phyloP scores from a whole-genome alignment of 768 basidiomycete genomes.

The Phylloporus arenicola region DNA sequence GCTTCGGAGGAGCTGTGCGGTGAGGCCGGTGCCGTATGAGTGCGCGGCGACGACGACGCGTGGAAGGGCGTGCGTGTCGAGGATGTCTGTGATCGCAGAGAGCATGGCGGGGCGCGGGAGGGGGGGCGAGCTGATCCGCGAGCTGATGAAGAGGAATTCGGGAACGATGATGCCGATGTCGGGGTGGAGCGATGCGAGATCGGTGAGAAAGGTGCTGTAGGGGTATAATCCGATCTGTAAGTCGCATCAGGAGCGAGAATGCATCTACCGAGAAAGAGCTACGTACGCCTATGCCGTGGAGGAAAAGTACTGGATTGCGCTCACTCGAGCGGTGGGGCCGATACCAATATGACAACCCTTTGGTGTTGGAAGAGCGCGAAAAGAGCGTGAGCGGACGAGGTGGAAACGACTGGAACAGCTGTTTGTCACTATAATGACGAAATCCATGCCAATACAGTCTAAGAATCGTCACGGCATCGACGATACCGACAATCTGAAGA shows the following conservation, averaged over 20 bases:
- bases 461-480: slow-evolving; percentile 45
- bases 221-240: slow-evolving; percentile 57
- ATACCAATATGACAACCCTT: slow-evolving; percentile 42
- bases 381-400: slow-evolving; percentile 44
- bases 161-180: slow-evolving; percentile 55
- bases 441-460: slow-evolving; percentile 43
- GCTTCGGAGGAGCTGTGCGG: slow-evolving; percentile 47
- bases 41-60: slow-evolving; percentile 47
- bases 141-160: slow-evolving; percentile 56
- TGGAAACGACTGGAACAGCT: slow-evolving; percentile 45
- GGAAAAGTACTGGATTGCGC: slow-evolving; percentile 53
- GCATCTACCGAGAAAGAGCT: background rate
- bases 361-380: slow-evolving; percentile 35
- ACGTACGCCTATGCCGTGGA: slow-evolving; percentile 66
- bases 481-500: slow-evolving; percentile 45
- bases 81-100: slow-evolving; percentile 38
- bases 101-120: slow-evolving; percentile 39
- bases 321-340: slow-evolving; percentile 43
- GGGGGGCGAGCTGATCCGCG: slow-evolving; percentile 53
- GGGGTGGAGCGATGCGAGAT: slow-evolving; percentile 39
- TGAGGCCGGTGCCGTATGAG: slow-evolving; percentile 58
- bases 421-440: slow-evolving; percentile 42
- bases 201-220: slow-evolving; percentile 48
- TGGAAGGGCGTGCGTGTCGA: slow-evolving; percentile 37
- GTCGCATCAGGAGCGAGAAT: background rate